Base-by-base conservation (phyloP, 352 stramenopile genomes). In the Phytophthora rubi region DNA sequence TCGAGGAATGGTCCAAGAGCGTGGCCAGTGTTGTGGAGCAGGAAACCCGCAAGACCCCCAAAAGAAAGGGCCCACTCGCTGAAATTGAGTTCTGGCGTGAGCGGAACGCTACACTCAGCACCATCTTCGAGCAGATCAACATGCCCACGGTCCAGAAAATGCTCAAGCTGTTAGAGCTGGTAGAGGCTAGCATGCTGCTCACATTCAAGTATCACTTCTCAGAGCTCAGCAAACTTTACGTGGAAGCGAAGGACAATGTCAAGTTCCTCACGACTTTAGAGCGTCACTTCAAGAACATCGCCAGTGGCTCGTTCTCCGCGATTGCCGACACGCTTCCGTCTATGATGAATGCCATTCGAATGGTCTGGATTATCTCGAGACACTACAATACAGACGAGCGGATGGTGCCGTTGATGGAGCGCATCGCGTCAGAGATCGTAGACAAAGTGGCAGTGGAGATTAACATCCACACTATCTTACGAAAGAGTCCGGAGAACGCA, bases 361-460 rank as follows among this genome's bases (percentile, higher is more conserved):
- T 99, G 95, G 94, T 99, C 10, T 99, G 97, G 97, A 98, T 98
- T 68, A 98, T 99, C 53, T 99, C 96, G 23, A 78, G 97, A 0
- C 95, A 99, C 66, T 99, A 98, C 81, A 99, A 99, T 68, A 98
- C 93, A n/a, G 97, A 99, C 57, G 93, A 99, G 63, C 85, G 95
- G 4, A 98, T 99, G 93, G 90, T 98, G 44, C 94, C 94, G 12
- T 81, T 99, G 10, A 98, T 99, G 95, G 95, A 98, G 75, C 84
- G 95, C 6, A 98, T 99, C 52, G 97, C 93, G 2, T 93, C 82
- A 2, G 92, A 99, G 74, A 98, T 99, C 57, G 86, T 93, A 9
- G 91, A 97, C 55, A 98, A 98, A 74, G 95, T 98, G 7, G 88
- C 88, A 0, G 76, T 85, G 26, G 89, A 97, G 59, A 95, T 99